Evolutionary conservation across 306 rosid genomes (phyloP), one percentile per base, ranked within the genome.

Genomic region (Dryas octopetala): DNA sequence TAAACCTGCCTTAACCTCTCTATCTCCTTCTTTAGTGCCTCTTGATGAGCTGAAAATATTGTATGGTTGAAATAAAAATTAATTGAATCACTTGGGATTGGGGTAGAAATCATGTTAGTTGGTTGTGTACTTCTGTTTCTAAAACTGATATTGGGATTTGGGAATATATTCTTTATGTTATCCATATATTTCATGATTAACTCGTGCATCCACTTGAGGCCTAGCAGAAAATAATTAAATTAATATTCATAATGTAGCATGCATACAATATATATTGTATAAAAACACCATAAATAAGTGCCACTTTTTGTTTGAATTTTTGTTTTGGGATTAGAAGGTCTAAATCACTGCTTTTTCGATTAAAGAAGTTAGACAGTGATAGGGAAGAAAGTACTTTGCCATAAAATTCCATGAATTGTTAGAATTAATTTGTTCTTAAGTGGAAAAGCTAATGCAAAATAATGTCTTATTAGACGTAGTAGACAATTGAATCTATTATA

Each of bases 1-100:
- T 95, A 91, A 32, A 95, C 86, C 59, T 95, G 93, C 81, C 97
- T 92, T 28, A 95, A 75, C 67, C 97, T 89, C 83, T 92, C 97
- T 78, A 95, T 91, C 79, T 92, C 99, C 81, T 86, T 90, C 89
- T 88, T 95, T 7, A 95, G 32, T 77, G 99, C 97, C 65, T 92
- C 93, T 88, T 95, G 97, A 76, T 95, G 97, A 84, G 97, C 98
- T 95, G 86, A 40, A 19, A 50, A 81, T 0, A 44, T 26, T 13
- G 12, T 0, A 50, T 64, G 3, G 12, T 68, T 9, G 8, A 68
- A 49, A 11, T 3, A 26, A 38, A 7, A 19, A 55, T 3, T 19
- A 2, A 46, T 6, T 32, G 38, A 32, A 38, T 38, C 2, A 13
- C 17, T 53, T 43, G 63, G 74, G 50, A 53, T 40, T 41, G 11